Conservation (phyloP, 768 basidiomycete genomes). For the Hericium coralloides region DNA sequence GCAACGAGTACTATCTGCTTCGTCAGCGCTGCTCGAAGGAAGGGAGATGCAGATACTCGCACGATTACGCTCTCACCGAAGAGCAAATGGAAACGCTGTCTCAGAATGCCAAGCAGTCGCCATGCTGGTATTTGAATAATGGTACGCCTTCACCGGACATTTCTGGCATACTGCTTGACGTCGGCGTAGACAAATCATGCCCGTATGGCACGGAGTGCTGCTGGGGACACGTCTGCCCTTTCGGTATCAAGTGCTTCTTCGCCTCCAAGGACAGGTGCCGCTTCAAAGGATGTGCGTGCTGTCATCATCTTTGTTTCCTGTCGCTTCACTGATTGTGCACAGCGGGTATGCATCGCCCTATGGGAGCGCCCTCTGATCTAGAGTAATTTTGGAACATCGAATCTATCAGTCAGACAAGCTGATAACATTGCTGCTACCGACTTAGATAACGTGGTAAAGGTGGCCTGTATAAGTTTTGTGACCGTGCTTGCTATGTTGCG, state of each 20-base stretch:
- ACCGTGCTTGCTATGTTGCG: too few relatives aligned
- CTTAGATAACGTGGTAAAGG: too few relatives aligned
- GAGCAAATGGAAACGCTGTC: slow-evolving; percentile 68
- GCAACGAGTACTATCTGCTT: slow-evolving; percentile 82
- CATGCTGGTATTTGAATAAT: slow-evolving; percentile 78
- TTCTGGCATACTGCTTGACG: not conserved
- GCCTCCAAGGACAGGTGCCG: slow-evolving; percentile 77
- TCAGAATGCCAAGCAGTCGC: slow-evolving; percentile 75
- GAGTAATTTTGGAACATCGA: too few relatives aligned
- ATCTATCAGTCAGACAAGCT: too few relatives aligned
- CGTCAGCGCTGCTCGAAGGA: slow-evolving; percentile 58
- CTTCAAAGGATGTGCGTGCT: slow-evolving; percentile 63
- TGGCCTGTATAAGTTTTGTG: too few relatives aligned
- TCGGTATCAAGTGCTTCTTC: slow-evolving; percentile 48
- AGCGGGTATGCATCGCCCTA: slow-evolving; percentile 34
- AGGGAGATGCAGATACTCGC: slow-evolving; percentile 70
- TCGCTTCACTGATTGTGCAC: not conserved
- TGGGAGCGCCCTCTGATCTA: not conserved
- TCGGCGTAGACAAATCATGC: slow-evolving; percentile 52
- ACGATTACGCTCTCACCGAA: slow-evolving; percentile 63
- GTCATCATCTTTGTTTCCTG: not conserved
- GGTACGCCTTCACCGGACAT: slow-evolving; percentile 29
- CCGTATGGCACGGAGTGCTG: slow-evolving; percentile 72
- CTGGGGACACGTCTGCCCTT: slow-evolving; percentile 80
- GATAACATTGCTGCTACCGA: too few relatives aligned